Conservation (phyloP, 2,329 filamentous ascomycete genomes). For the Fusarium euwallaceae region DNA sequence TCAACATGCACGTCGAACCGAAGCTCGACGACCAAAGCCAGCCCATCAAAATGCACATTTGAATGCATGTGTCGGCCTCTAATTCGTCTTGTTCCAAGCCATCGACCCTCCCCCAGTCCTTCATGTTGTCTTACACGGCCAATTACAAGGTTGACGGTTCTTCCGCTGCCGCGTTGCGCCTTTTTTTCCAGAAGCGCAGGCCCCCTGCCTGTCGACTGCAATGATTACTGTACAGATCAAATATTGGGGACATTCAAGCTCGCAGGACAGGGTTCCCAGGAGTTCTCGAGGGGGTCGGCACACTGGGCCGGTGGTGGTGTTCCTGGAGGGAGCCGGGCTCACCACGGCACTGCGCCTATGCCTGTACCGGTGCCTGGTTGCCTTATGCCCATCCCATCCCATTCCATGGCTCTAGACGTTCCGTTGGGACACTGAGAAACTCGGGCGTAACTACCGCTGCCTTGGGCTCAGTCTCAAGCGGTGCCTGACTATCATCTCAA, state of each 20-base stretch:
- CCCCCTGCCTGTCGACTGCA: slow-evolving; percentile 2
- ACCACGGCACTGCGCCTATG: slow-evolving; percentile 14
- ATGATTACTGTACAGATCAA: slow-evolving; percentile 1
- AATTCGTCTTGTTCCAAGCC: slow-evolving; percentile 33
- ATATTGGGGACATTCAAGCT: slow-evolving; percentile 8
- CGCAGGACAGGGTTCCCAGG: background rate
- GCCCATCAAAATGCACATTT: slow-evolving; percentile 38
- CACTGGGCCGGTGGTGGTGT: background rate
- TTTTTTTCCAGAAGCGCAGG: slow-evolving; percentile 30
- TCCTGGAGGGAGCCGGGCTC: slow-evolving; percentile 8
- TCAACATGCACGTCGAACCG: slow-evolving; percentile 33
- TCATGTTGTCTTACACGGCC: slow-evolving; percentile 22
- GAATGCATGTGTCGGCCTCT: slow-evolving; percentile 41
- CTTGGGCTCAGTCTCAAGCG: background rate
- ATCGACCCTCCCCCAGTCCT: slow-evolving; percentile 26
- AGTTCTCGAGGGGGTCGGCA: slow-evolving; percentile 5
- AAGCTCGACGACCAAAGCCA: slow-evolving; percentile 28
- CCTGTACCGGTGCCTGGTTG: slow-evolving; percentile 25
- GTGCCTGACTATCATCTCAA: slow-evolving; percentile 32
- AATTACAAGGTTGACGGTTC: slow-evolving; percentile 28
- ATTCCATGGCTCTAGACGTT: background rate
- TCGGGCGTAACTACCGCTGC: background rate
- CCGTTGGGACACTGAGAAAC: slow-evolving; percentile 2
- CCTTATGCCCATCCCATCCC: slow-evolving; percentile 20
- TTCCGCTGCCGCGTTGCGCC: slow-evolving; percentile 21